Evolutionary conservation across 192 early-diverging fungal species (phyloP).

Genomic region (Rhizophagus clarus): DNA sequence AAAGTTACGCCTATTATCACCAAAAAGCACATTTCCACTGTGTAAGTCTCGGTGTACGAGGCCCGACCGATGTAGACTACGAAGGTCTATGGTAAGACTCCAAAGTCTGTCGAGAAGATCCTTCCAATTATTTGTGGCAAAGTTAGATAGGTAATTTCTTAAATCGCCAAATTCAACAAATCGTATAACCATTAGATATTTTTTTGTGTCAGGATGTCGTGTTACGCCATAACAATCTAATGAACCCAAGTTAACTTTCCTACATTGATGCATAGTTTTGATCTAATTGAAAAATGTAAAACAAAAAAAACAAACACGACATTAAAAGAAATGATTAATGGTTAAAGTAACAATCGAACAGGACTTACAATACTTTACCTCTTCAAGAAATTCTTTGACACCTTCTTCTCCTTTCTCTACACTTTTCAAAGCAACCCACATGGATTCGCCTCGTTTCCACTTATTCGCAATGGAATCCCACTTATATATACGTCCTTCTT

Average conservation of each 20-base stretch:
- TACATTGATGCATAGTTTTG: constrained; percentile 4
- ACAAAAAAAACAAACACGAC: constrained; percentile 19
- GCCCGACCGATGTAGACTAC: constrained; percentile 6
- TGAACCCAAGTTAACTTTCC: constrained; percentile 4
- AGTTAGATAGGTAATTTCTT: constrained; percentile 38
- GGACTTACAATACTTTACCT: constrained; percentile 28
- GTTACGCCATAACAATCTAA: constrained; percentile 39
- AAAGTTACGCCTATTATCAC: constrained; percentile 6
- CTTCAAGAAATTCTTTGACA: constrained; percentile 36
- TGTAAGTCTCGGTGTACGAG: constrained; percentile 16
- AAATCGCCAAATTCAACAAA: constrained; percentile 41
- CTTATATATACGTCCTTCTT: neutral
- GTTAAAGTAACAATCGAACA: neutral
- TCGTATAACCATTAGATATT: constrained; percentile 46
- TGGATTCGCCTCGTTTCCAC: constrained; percentile 10
- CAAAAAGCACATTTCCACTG: constrained; percentile 23
- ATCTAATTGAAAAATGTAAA: constrained; percentile 8
- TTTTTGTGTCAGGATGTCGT: constrained; percentile 38
- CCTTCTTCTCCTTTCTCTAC: constrained; percentile 36
- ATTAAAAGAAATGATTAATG: neutral
- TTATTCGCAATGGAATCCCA: constrained; percentile 8
- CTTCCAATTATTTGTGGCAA: constrained; percentile 35
- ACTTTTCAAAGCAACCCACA: constrained; percentile 32
- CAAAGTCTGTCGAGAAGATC: neutral
- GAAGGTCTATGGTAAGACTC: neutral